phyloP scores from a whole-genome alignment of 371 early-diverging fungal genomes.

The Mortierella sp. region DNA sequence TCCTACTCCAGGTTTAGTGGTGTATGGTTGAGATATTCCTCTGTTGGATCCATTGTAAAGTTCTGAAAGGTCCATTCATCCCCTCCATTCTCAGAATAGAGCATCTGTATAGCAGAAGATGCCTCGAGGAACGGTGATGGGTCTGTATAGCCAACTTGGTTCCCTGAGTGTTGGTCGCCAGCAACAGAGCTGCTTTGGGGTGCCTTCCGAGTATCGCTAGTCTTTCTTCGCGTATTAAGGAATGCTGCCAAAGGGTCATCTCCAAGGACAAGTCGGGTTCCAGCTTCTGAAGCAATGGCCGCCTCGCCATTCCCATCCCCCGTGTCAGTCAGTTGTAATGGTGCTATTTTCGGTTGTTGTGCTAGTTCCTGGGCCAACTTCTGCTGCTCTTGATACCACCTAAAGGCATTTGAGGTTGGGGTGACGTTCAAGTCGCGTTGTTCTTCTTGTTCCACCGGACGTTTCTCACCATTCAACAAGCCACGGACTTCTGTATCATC shows the following conservation, averaged over 20 bases:
- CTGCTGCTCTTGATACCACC: constrained; percentile 43
- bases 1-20: not conserved
- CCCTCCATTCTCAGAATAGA: constrained; percentile 27
- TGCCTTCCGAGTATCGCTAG: constrained; percentile 3
- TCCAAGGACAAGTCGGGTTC: constrained; percentile 13
- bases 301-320: not conserved
- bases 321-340: constrained; percentile 10
- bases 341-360: constrained; percentile 28
- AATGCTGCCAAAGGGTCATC: constrained; percentile 33
- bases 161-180: not conserved
- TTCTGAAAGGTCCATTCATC: constrained; percentile 33
- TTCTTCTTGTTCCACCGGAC: constrained; percentile 1
- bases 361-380: constrained; percentile 34
- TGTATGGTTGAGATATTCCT: constrained; percentile 22
- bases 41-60: constrained; percentile 19
- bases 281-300: not conserved
- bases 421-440: constrained; percentile 20
- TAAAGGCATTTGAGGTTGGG: constrained; percentile 41
- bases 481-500: constrained; percentile 32
- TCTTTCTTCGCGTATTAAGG: constrained; percentile 2
- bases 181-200: not conserved
- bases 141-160: not conserved
- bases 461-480: constrained; percentile 14
- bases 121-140: constrained; percentile 17
- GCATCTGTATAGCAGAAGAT: constrained; percentile 25